Conservation (phyloP, 176 grass and related monocot genomes). For the Oropetium thomaeum region DNA sequence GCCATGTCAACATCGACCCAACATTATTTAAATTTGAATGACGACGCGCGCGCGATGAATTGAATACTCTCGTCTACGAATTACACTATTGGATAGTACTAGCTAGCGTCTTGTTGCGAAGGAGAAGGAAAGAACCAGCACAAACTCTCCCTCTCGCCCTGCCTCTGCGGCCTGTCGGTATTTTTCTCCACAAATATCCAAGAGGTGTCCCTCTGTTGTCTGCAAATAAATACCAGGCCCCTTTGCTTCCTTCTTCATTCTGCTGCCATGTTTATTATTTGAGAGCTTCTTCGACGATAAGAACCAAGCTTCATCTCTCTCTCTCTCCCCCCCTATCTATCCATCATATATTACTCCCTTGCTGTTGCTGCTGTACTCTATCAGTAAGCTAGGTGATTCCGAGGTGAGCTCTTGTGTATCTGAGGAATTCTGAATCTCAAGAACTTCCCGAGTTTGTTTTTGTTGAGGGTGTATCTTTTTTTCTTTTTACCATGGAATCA, state of each 20-base stretch:
- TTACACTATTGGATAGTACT: no score
- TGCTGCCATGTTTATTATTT: conserved; percentile 4
- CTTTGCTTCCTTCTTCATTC: background rate
- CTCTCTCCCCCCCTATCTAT: background rate
- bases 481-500: background rate
- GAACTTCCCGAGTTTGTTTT: background rate
- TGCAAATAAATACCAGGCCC: background rate
- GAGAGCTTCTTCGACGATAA: background rate
- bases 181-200: background rate
- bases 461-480: background rate
- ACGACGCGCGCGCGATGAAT: background rate
- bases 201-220: background rate
- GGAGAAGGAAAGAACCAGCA: background rate
- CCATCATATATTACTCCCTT: background rate
- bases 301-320: background rate
- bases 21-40: background rate
- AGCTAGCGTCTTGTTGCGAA: no score
- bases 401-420: conserved; percentile 1
- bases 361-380: background rate
- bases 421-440: background rate
- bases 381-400: background rate
- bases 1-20: background rate
- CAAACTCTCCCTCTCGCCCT: background rate
- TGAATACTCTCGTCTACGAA: no score
- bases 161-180: background rate